Base-by-base conservation (phyloP, 257 asterid species). In the Solanum verrucosum region DNA sequence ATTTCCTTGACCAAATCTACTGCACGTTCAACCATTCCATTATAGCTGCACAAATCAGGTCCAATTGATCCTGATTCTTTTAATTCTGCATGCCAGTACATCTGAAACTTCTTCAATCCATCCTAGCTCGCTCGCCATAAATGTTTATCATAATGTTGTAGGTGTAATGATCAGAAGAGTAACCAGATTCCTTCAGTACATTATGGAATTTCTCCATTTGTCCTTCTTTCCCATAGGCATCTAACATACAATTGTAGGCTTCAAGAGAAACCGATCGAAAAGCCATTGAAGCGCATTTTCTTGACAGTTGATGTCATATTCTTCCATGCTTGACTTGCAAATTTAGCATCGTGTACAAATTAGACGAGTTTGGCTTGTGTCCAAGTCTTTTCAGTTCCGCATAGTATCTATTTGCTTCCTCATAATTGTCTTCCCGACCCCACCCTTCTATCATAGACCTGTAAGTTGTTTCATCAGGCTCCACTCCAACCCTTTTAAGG, bases 381-480 rank as follows among this genome's bases (percentile, higher is more conserved):
- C 96, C 98, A n/a, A 90, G 88, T 83, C 88, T 89, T 90, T 93
- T 93, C 87, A 95, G 98, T 90, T 95, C 92, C 31, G 2, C 72
- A 87, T 90, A 93, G 87, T 92, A 92, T 91, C 90, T 85, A 82
- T 90, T 90, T 18, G 94, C 95, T 91, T 86, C 86, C 60, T 89
- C 35, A 75, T 93, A 95, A 89, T 92, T 92, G 46, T 91, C 94
- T 70, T 90, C 91, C 83, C 96, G 92, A 87, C 99, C 98, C 98
- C 98, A 96, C 84, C 99, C 99, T 93, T 95, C 98, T 68, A 95
- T 91, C 93, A 96, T 90, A 56, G 98, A 91, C 93, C 98, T 94
- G 88, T 96, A 96, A 5, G 99, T 95, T 38, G 98, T 92, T 92
- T 93, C 99, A 91, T 96, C 95, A 49, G 98, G 98, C 89, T 87